Evolutionary conservation across 1,284 basidiomycete genomes (phyloP).

Genomic region (Hemileia vastatrix): DNA sequence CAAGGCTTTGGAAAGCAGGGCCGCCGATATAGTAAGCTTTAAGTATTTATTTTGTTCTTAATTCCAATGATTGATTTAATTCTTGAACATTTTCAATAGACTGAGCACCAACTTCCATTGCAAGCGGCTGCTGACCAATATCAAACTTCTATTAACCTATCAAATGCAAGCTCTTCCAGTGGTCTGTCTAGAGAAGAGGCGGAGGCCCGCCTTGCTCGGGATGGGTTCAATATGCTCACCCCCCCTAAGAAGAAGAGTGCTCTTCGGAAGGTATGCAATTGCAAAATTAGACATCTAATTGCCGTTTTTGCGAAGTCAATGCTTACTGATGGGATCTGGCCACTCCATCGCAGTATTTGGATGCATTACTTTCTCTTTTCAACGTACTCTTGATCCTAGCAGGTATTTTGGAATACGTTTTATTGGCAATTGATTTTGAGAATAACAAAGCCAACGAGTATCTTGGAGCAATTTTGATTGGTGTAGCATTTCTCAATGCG

Average conservation of each 20-base stretch:
- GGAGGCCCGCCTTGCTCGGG: constrained; percentile 50
- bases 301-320: neutral
- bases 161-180: constrained; percentile 51
- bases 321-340: no score
- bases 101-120: constrained; percentile 52
- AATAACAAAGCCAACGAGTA: constrained; percentile 58
- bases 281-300: neutral
- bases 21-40: constrained; percentile 7
- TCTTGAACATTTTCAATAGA: neutral
- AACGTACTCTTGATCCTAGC: constrained; percentile 52
- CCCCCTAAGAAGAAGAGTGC: constrained; percentile 61
- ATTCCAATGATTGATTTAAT: neutral
- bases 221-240: constrained; percentile 56
- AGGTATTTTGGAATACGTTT: constrained; percentile 54
- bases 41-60: neutral
- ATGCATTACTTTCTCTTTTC: constrained; percentile 58
- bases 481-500: constrained; percentile 60
- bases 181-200: constrained; percentile 55
- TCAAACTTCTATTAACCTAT: constrained; percentile 51
- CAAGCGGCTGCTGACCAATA: constrained; percentile 47
- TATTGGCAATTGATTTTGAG: constrained; percentile 57
- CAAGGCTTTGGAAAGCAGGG: constrained; percentile 12
- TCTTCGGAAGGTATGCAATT: constrained; percentile 52
- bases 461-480: constrained; percentile 58
- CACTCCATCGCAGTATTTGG: constrained; percentile 50